These are phyloP conservation scores for Phenoliferia sp. DNA, from an alignment of 1,284 basidiomycete species.

Conservation along the genomic window DNA sequence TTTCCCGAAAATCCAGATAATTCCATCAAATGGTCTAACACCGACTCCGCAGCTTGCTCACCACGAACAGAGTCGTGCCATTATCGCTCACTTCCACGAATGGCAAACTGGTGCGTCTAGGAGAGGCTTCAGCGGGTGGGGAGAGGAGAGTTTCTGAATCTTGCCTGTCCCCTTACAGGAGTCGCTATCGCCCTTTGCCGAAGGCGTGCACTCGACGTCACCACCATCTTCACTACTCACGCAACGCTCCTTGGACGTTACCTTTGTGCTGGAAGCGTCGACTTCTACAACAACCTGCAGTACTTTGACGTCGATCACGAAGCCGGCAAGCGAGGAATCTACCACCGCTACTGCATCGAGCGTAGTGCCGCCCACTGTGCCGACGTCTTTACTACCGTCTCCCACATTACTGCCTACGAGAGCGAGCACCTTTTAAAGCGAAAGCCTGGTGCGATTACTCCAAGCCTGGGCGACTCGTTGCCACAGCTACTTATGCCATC, in stretches of 20 bases:
- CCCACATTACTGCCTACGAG: constrained; percentile 96
- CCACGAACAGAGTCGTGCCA: constrained; percentile 49
- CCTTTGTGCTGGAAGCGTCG: constrained; percentile 92
- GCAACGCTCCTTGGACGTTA: constrained; percentile 98
- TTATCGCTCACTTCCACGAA: constrained; percentile 97
- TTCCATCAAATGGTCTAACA: too few species aligned
- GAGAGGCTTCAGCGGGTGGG: neutral
- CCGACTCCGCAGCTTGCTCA: neutral
- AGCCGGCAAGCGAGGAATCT: constrained; percentile 94
- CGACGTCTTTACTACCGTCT: constrained; percentile 97
- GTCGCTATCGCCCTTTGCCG: constrained; percentile 92
- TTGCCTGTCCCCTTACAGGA: neutral
- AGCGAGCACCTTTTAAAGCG: constrained; percentile 92
- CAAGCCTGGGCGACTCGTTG: neutral
- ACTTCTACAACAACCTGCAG: constrained; percentile 98
- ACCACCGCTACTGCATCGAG: constrained; percentile 88
- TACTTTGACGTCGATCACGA: constrained; percentile 99
- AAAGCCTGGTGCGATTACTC: constrained; percentile 69
- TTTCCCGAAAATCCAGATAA: neutral
- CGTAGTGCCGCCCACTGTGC: constrained; percentile 89
- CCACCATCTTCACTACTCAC: constrained; percentile 91
- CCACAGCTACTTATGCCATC: too few species aligned
- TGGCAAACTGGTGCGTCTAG: constrained; percentile 79
- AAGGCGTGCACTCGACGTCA: constrained; percentile 94
- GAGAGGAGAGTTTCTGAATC: too few species aligned